phyloP scores from a whole-genome alignment of 2,329 filamentous ascomycete genomes.

The Cercospora sojina region DNA sequence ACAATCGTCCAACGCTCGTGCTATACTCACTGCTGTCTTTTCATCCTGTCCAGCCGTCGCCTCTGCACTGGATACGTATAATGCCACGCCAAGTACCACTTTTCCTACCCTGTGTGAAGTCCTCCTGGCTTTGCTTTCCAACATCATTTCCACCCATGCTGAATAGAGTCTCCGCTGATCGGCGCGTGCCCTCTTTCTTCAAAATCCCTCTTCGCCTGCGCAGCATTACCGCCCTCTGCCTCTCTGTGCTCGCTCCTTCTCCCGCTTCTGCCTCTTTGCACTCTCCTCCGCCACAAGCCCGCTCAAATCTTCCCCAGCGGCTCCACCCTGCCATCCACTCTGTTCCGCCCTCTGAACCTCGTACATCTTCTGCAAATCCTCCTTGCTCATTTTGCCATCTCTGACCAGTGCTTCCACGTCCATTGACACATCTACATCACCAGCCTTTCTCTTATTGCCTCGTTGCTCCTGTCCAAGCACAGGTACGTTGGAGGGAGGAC shows the following conservation, averaged over 20 bases:
- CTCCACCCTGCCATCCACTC: constrained; percentile 60
- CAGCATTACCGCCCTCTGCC: constrained; percentile 44
- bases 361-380: constrained; percentile 76
- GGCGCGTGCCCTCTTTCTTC: not conserved
- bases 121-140: not conserved
- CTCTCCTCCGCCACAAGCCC: constrained; percentile 96
- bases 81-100: not conserved
- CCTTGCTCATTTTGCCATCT: constrained; percentile 77
- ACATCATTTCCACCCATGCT: not conserved
- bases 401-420: constrained; percentile 77
- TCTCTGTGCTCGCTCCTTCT: constrained; percentile 63
- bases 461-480: constrained; percentile 74
- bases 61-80: not conserved
- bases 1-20: not conserved
- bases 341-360: constrained; percentile 67
- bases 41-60: constrained; percentile 3
- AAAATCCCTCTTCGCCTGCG: not conserved
- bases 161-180: not conserved
- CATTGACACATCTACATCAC: constrained; percentile 89
- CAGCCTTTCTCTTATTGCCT: constrained; percentile 87
- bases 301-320: constrained; percentile 81
- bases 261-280: constrained; percentile 83
- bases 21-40: not conserved
- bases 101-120: not conserved
- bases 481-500: constrained; percentile 56